phyloP scores from a whole-genome alignment of 129 eudicot genomes.

The Apium graveolens region DNA sequence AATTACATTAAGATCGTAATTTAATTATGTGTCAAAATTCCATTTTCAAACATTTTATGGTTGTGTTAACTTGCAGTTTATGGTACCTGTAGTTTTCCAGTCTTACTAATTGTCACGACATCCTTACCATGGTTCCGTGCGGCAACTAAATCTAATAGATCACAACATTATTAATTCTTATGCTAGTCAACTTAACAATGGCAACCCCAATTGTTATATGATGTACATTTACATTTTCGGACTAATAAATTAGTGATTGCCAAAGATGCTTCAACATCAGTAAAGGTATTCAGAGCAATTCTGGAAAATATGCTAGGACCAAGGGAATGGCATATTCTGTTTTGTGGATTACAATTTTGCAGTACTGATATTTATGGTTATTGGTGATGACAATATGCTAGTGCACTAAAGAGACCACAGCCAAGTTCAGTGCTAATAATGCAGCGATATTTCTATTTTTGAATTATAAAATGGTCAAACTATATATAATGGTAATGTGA shows the following conservation, averaged over 20 bases:
- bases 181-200: not conserved
- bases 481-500: not conserved
- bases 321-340: not conserved
- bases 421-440: not conserved
- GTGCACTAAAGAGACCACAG: not conserved
- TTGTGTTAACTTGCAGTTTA: not conserved
- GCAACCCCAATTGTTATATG: not conserved
- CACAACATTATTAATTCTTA: not conserved
- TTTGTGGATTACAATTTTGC: not conserved
- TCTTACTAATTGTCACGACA: not conserved
- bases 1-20: too few relatives aligned
- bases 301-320: not conserved
- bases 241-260: not conserved
- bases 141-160: not conserved
- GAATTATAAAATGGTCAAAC: not conserved
- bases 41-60: too few relatives aligned
- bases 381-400: not conserved
- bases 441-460: not conserved
- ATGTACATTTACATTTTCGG: not conserved
- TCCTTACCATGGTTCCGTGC: not conserved
- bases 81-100: not conserved
- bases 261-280: not conserved
- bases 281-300: not conserved
- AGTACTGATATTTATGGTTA: constrained; percentile 4
- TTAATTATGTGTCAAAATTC: too few relatives aligned